Evolutionary conservation across 176 grass and related monocot genomes (phyloP).

Genomic region (Cenchrus americanus): DNA sequence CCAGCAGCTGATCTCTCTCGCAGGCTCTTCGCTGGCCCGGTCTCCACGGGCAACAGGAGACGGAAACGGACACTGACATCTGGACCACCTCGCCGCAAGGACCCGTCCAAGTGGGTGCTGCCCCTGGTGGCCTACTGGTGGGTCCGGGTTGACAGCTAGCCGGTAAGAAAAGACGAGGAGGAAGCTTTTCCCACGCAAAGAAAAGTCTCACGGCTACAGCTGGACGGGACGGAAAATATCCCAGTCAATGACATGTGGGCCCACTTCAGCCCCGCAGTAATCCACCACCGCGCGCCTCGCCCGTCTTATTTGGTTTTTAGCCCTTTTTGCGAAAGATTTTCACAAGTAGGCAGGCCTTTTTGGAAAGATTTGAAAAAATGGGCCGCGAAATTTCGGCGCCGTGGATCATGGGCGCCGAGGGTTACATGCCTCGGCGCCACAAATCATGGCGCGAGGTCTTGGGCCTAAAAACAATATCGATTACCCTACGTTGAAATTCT

Average conservation of each 20-base stretch:
- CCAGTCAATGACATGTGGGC: neutral
- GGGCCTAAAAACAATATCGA: too few species aligned
- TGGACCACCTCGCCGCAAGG: neutral
- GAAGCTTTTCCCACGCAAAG: neutral
- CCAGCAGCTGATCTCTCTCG: too few species aligned
- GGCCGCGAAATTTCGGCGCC: too few species aligned
- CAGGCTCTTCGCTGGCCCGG: neutral
- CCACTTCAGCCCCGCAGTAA: neutral
- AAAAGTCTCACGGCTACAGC: neutral
- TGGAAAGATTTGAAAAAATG: too few species aligned
- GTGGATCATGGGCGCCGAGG: too few species aligned
- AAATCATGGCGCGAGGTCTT: too few species aligned
- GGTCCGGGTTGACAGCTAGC: neutral
- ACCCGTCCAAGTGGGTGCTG: neutral
- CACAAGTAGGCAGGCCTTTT: too few species aligned
- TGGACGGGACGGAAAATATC: neutral
- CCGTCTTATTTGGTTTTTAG: too few species aligned
- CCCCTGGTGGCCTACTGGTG: neutral
- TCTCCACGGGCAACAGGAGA: neutral
- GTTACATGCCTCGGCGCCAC: too few species aligned
- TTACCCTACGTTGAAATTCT: too few species aligned
- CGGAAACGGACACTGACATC: neutral
- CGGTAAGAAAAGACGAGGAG: slow-evolving; percentile 40
- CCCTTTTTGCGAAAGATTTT: too few species aligned
- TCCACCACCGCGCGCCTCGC: neutral